Evolutionary conservation across 208 protist genomes (phyloP).

Genomic region (Trichomonas gallinae): DNA sequence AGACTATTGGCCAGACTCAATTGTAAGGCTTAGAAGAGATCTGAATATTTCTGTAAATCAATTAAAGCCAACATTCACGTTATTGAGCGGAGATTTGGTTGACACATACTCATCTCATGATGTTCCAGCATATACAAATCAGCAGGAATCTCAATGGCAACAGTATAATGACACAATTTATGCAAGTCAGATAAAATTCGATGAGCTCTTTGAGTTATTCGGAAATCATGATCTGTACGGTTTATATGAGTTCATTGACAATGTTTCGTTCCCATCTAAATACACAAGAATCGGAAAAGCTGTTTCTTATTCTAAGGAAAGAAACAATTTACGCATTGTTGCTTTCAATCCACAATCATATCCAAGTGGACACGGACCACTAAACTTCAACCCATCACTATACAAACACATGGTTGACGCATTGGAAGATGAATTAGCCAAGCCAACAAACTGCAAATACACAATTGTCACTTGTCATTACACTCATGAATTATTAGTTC

Average conservation of each 20-base stretch:
- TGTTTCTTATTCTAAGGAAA: background rate
- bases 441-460: background rate
- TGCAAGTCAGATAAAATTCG: background rate
- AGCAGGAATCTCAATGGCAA: background rate
- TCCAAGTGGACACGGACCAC: background rate
- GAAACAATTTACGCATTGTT: background rate
- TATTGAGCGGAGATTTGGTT: background rate
- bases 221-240: background rate
- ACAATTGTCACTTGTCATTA: background rate
- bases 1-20: background rate
- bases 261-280: background rate
- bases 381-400: background rate
- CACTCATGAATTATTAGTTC: background rate
- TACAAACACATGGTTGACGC: background rate
- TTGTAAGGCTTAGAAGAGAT: background rate
- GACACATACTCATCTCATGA: background rate
- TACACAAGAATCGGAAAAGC: background rate
- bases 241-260: background rate
- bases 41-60: background rate
- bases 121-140: background rate
- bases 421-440: background rate
- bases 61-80: background rate
- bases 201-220: background rate
- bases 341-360: background rate
- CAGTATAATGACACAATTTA: background rate